Evolutionary conservation across 768 basidiomycete genomes (phyloP).

Genomic region (Boletus barrowsii): DNA sequence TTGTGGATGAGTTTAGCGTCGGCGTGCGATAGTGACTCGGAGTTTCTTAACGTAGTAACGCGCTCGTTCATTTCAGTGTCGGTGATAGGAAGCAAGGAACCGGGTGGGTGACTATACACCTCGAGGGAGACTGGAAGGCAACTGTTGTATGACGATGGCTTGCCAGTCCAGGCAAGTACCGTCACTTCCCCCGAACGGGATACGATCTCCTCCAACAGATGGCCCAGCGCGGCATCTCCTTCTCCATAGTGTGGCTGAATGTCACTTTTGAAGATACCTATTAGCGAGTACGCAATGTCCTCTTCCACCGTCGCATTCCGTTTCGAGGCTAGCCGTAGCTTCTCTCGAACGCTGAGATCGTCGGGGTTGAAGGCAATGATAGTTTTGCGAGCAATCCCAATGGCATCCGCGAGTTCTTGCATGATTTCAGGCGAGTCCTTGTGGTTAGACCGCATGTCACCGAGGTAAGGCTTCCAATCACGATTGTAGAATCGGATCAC

Average conservation of each 20-base stretch:
- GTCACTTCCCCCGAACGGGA: constrained; percentile 6
- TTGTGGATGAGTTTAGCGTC: not conserved
- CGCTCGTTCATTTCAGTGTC: not conserved
- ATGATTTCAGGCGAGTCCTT: constrained; percentile 9
- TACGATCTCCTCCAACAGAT: constrained; percentile 12
- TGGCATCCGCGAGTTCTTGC: constrained; percentile 6
- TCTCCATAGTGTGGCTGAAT: constrained; percentile 7
- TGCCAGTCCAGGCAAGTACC: constrained; percentile 11
- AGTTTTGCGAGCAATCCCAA: not conserved
- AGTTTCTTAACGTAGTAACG: not conserved
- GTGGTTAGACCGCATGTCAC: constrained; percentile 2
- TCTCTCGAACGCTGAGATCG: constrained; percentile 3
- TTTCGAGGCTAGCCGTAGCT: constrained; percentile 11
- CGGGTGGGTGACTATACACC: not conserved
- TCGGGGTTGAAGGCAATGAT: constrained; percentile 6
- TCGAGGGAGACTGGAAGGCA: constrained; percentile 7
- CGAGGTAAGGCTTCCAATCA: constrained; percentile 11
- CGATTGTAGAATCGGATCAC: constrained; percentile 9
- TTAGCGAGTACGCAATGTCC: constrained; percentile 9
- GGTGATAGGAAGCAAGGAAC: not conserved
- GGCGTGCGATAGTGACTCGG: not conserved
- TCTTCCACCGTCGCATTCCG: constrained; percentile 8
- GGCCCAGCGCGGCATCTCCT: constrained; percentile 6
- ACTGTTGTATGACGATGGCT: constrained; percentile 11
- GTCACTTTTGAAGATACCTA: constrained; percentile 12